Base-by-base conservation (phyloP, 1,139 yeast species). In the Eremothecium coryli region DNA sequence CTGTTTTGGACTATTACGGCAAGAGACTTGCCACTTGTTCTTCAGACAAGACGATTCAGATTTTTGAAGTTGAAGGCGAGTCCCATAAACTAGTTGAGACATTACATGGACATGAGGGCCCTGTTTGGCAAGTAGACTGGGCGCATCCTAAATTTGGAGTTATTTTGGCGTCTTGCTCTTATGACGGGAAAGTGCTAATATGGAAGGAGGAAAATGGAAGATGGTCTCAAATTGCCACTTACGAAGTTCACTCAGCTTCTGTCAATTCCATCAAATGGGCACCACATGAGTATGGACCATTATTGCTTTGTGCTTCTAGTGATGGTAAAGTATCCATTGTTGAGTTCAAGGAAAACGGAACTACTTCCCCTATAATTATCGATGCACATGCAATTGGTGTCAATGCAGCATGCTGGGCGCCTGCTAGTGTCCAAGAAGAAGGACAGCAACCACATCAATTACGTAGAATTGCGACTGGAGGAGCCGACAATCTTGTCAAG, bases 91-190 rank as follows among this genome's bases (percentile, higher is more conserved):
- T 86, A 36, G 68, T 79, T 21, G 95, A 86, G 46, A 86, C 97
- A 1, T 67, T 90, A 46, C 62, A 71, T 54, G 74, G 95, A 20
- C 99, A 90, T 59, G 95, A 86, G 45, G 98, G 98, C 15, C 97
- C 98, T 8, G 96, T 93, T 32, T 93, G 99, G 98, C 95, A 90
- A 62, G 93, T 88, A 22, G 76, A 88, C 35, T 90, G 98, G 99
- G 97, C 98, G 2, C 98, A 93, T 58, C 98, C 99, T 27, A 90
- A 90, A 60, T 90, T 90, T 54, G 98, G 98, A 23, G 81, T 86
- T 5, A 84, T 90, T 45, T 68, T 90, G 46, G 98, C 98, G 1
- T 81, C 95, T 18, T 86, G 95, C 47, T 84, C 95, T 1, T 93
- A 85, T 54, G 98, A 90, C 55, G 98, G 98, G 37, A 81, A 80